A percentile compares a stretch with the other conserved stretches of the same genome.
Conservation (phyloP, 2,329 filamentous ascomycete species). For the Blumeria graminis region DNA sequence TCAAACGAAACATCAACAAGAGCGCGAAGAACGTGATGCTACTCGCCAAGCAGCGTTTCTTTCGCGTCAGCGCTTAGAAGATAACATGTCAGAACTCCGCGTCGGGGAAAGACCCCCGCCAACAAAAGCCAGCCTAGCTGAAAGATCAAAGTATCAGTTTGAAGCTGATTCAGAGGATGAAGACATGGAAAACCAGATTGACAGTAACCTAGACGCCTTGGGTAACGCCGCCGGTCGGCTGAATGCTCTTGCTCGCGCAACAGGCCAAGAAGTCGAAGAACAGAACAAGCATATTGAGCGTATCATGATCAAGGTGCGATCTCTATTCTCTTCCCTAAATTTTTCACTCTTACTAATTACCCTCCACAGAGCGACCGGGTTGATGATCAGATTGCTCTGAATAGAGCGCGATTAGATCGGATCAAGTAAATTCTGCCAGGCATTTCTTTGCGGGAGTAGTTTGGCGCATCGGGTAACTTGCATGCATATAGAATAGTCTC, state of each 20-base stretch:
- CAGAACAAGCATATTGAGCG: constrained; percentile 59
- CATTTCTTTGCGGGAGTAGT: too few species aligned
- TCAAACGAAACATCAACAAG: constrained; percentile 41
- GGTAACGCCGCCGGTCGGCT: constrained; percentile 39
- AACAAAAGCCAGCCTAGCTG: constrained; percentile 22
- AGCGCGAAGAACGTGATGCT: constrained; percentile 39
- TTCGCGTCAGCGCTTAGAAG: constrained; percentile 29
- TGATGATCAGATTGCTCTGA: constrained; percentile 59
- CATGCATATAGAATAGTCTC: too few species aligned
- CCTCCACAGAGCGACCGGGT: constrained; percentile 50
- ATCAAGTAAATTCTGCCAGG: constrained; percentile 7
- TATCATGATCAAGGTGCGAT: constrained; percentile 50
- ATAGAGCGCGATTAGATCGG: constrained; percentile 28
- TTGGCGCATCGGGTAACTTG: too few species aligned
- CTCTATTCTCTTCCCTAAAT: constrained; percentile 1
- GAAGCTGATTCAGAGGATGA: constrained; percentile 26
- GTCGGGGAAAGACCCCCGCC: constrained; percentile 10
- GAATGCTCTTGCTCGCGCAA: constrained; percentile 49
- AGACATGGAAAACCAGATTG: constrained; percentile 45
- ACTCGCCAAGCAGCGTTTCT: constrained; percentile 30
- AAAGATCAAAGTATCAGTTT: constrained; percentile 51
- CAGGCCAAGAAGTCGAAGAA: constrained; percentile 47
- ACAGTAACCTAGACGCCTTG: constrained; percentile 36
- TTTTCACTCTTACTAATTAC: constrained; percentile 12
- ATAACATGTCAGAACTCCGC: constrained; percentile 19